Base-by-base conservation (phyloP, 1,284 basidiomycete genomes). In the Trametes pubescens region DNA sequence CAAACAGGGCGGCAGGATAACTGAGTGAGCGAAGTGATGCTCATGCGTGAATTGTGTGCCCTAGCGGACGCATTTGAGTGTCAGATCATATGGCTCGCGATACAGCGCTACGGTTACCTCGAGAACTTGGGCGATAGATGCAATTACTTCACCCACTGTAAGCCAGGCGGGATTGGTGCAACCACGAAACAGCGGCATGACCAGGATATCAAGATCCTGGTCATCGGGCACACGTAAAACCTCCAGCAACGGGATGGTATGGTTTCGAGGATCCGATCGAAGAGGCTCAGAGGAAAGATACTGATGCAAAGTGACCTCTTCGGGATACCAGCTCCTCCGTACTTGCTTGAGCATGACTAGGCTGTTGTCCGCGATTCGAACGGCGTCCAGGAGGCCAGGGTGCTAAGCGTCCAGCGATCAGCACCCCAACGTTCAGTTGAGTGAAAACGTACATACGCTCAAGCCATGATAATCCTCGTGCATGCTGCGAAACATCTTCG, bases 291-390 rank as follows among this genome's bases (percentile, higher is more conserved):
- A 59, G 13, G 51, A 52, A 13, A 70, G 38, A 26, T 51, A 38
- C 14, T 38, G 37, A 51, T 13, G 73, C 67, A 13, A 37, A 6
- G 51, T 63, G 5, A 59, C 35, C 51, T 74, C 74, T 11, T 60
- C 62, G 0, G 69, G 66, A 51, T 61, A 62, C 4, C 37, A 35
- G 18, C 44, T 51, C 9, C 26, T 61, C 6, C 37, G 44, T 13
- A 74, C 32, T 13, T 52, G 54, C 62, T 76, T 76, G 37, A 77
- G 59, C 11, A 54, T 51, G 0, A 77, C 75, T 0, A 70, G 24
- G 9, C 26, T 54, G 1, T 64, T 66, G 53, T 76, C 75, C 0
- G 70, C 69, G 4, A 71, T 62, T 0, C 75, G 64, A 0, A 59
- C 67, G 0, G 75, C 76, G 51, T 77, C 74, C 2, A 77, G 9